A percentile compares a stretch with the other conserved stretches of the same genome.
Conservation (phyloP, 208 protist genomes). For the Trypanosoma melophagium region DNA sequence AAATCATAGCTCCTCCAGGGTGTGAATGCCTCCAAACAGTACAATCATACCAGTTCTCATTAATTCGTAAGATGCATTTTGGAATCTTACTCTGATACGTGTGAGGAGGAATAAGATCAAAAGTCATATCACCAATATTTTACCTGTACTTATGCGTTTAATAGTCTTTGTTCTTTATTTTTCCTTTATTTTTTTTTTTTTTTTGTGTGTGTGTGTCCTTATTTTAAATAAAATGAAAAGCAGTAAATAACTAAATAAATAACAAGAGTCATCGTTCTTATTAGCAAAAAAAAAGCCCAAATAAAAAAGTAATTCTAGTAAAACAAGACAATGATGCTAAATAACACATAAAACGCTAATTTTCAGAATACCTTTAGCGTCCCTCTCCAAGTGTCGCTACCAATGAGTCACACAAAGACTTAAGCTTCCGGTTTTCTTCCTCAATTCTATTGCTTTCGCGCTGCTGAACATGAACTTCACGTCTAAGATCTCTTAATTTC, state of each 20-base stretch:
- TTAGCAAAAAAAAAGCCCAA: too few relatives aligned
- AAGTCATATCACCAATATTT: slow-evolving; percentile 35
- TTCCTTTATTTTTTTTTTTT: background rate
- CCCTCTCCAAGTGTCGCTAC: slow-evolving; percentile 37
- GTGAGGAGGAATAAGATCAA: slow-evolving; percentile 51
- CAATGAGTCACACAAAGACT: slow-evolving; percentile 67
- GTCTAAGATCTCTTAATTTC: slow-evolving; percentile 56
- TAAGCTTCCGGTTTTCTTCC: slow-evolving; percentile 67
- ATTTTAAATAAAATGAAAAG: slow-evolving; percentile 10
- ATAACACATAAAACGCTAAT: too few relatives aligned
- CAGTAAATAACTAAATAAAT: too few relatives aligned
- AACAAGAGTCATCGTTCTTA: too few relatives aligned
- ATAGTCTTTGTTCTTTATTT: background rate
- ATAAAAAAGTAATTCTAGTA: background rate
- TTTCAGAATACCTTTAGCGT: slow-evolving; percentile 9
- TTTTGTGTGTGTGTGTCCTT: too few relatives aligned
- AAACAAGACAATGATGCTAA: background rate
- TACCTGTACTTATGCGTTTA: background rate
- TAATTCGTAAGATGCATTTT: slow-evolving; percentile 79
- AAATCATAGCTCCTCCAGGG: slow-evolving; percentile 69
- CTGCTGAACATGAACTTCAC: slow-evolving; percentile 68
- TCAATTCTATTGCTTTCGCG: slow-evolving; percentile 60
- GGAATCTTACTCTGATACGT: slow-evolving; percentile 61
- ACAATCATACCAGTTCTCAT: slow-evolving; percentile 80
- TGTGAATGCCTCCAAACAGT: slow-evolving; percentile 75